These are phyloP conservation scores for Termitomyces sp. DNA, from an alignment of 768 basidiomycete species.

Conservation along the genomic window DNA sequence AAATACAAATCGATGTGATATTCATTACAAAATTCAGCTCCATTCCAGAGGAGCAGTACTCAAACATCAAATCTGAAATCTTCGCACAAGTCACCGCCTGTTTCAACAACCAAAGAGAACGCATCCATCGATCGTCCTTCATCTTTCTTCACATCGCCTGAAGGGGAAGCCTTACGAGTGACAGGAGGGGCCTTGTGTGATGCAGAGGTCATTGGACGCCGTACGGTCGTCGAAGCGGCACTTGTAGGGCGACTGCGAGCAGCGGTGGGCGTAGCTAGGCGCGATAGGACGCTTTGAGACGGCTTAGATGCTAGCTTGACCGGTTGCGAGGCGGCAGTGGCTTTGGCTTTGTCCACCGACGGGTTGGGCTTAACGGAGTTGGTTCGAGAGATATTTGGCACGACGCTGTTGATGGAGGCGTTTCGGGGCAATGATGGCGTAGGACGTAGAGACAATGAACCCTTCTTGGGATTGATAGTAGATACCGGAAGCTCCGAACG, in stretches of 20 bases:
- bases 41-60: not conserved
- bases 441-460: not conserved
- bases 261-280: conserved; percentile 4
- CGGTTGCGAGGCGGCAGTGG: not conserved
- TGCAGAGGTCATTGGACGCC: conserved; percentile 11
- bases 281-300: not conserved
- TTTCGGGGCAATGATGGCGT: not conserved
- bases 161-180: not conserved
- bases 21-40: not conserved
- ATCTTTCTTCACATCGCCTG: not conserved
- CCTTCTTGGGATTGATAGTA: not conserved
- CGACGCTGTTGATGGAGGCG: not conserved
- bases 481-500: not conserved
- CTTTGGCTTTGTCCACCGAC: not conserved
- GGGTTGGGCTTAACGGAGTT: not conserved
- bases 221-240: not conserved
- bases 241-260: conserved; percentile 3
- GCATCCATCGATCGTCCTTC: not conserved
- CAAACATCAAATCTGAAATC: conserved; percentile 24
- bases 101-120: conserved; percentile 3
- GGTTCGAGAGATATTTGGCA: not conserved
- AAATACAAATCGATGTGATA: not conserved
- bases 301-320: not conserved
- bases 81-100: conserved; percentile 11
- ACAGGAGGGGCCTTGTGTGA: not conserved